Conservation (phyloP, 1,284 basidiomycete genomes). For the Earliella scabrosa region DNA sequence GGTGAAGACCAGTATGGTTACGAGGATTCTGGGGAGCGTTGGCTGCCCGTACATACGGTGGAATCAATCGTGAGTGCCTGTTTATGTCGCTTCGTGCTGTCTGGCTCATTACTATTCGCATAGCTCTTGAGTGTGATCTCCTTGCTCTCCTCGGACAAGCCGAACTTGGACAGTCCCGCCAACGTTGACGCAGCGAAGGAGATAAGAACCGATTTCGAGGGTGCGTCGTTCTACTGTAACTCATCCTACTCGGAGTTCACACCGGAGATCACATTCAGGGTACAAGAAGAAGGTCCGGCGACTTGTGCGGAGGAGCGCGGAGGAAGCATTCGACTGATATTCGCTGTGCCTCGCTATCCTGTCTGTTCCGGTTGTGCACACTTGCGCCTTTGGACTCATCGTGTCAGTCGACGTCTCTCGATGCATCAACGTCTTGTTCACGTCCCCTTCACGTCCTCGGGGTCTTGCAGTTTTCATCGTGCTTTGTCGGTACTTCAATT, state of each 20-base stretch:
- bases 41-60: slow-evolving; percentile 96
- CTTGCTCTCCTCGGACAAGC: slow-evolving; percentile 89
- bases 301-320: slow-evolving; percentile 82
- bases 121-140: slow-evolving; percentile 97
- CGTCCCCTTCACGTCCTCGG: slow-evolving; percentile 10
- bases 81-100: slow-evolving; percentile 7
- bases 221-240: slow-evolving; percentile 44
- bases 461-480: slow-evolving; percentile 20
- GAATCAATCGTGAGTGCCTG: slow-evolving; percentile 89
- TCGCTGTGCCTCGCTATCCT: neutral
- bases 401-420: slow-evolving; percentile 11
- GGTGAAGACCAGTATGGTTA: slow-evolving; percentile 98
- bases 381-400: slow-evolving; percentile 5
- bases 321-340: slow-evolving; percentile 77
- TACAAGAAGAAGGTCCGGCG: slow-evolving; percentile 96
- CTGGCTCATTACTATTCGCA: slow-evolving; percentile 1
- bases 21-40: slow-evolving; percentile 96
- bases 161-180: slow-evolving; percentile 94
- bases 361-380: neutral
- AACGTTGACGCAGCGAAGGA: slow-evolving; percentile 98
- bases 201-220: slow-evolving; percentile 73
- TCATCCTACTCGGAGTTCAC: neutral
- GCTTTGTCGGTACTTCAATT: slow-evolving; percentile 1
- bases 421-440: slow-evolving; percentile 6
- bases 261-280: slow-evolving; percentile 37